Percentiles rank a stretch among this genome's conserved stretches.
Evolutionary conservation across 768 basidiomycete genomes (phyloP).

Genomic region (Gelatoporia subvermispora): DNA sequence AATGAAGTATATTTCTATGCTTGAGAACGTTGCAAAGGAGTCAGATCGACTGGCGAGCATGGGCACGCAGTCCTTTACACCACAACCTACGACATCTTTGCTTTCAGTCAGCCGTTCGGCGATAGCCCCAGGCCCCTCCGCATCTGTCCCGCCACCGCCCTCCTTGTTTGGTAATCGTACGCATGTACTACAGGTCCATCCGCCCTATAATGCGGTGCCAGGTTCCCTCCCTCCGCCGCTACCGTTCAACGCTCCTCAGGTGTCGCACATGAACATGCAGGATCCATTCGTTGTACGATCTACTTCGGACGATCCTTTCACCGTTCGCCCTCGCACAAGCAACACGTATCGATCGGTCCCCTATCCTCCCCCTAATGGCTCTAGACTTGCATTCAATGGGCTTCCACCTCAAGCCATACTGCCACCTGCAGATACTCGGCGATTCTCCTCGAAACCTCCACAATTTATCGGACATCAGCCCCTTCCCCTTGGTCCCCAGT

Average conservation of each 20-base stretch:
- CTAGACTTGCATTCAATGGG: constrained; percentile 48
- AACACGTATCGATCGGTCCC: constrained; percentile 23
- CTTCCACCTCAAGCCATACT: constrained; percentile 43
- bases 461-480: not conserved
- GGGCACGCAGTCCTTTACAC: not conserved
- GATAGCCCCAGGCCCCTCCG: constrained; percentile 3
- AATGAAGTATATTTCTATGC: constrained; percentile 63
- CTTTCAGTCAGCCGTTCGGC: not conserved
- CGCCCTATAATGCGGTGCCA: constrained; percentile 20
- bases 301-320: constrained; percentile 22
- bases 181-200: constrained; percentile 30
- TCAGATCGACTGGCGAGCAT: constrained; percentile 55
- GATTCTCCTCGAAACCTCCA: not conserved
- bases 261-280: constrained; percentile 6
- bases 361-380: constrained; percentile 9
- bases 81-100: not conserved
- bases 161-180: constrained; percentile 13
- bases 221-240: not conserved
- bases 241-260: constrained; percentile 1
- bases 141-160: constrained; percentile 25
- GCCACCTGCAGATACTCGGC: constrained; percentile 10
- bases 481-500: constrained; percentile 1
- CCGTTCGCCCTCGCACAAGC: constrained; percentile 34
- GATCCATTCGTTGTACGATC: too few species aligned
- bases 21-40: constrained; percentile 70